Conservation (phyloP, 1,139 yeast genomes). For the Williopsis jadinii region DNA sequence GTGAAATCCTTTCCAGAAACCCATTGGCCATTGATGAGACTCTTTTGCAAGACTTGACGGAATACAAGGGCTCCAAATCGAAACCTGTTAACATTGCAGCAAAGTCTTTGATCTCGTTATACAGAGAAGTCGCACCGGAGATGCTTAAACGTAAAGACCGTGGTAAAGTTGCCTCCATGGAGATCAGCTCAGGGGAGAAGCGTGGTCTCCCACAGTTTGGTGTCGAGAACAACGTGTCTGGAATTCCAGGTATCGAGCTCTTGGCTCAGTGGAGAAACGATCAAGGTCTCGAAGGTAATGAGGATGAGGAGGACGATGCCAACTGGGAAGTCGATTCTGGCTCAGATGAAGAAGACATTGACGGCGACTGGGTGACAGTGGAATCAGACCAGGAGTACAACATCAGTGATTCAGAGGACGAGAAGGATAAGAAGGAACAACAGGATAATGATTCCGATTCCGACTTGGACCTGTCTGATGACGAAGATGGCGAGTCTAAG, state of each 20-base stretch:
- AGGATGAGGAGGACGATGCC: slow-evolving; percentile 59
- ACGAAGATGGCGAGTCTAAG: slow-evolving; percentile 18
- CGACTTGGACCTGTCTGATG: slow-evolving; percentile 33
- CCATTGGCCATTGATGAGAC: slow-evolving; percentile 89
- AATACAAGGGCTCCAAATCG: slow-evolving; percentile 86
- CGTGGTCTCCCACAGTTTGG: slow-evolving; percentile 60
- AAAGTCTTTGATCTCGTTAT: slow-evolving; percentile 74
- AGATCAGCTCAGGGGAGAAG: slow-evolving; percentile 49
- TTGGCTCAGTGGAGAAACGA: slow-evolving; percentile 83
- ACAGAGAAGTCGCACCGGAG: slow-evolving; percentile 93
- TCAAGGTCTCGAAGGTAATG: slow-evolving; percentile 50
- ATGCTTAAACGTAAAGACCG: slow-evolving; percentile 87
- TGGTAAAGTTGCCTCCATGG: slow-evolving; percentile 87
- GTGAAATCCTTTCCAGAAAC: slow-evolving; percentile 88
- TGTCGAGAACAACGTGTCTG: slow-evolving; percentile 51
- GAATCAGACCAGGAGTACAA: slow-evolving; percentile 50
- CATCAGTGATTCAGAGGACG: slow-evolving; percentile 40
- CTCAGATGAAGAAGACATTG: slow-evolving; percentile 35
- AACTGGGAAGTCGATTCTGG: slow-evolving; percentile 49
- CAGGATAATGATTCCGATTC: slow-evolving; percentile 29
- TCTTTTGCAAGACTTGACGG: slow-evolving; percentile 79
- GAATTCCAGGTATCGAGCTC: slow-evolving; percentile 86
- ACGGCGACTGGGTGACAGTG: slow-evolving; percentile 48
- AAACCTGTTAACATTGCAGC: slow-evolving; percentile 96
- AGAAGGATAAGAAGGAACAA: slow-evolving; percentile 23